Percentiles rank a stretch among this genome's conserved stretches.
Evolutionary conservation across 2,329 filamentous ascomycete species (phyloP).

Genomic region (Catunica adiposa): DNA sequence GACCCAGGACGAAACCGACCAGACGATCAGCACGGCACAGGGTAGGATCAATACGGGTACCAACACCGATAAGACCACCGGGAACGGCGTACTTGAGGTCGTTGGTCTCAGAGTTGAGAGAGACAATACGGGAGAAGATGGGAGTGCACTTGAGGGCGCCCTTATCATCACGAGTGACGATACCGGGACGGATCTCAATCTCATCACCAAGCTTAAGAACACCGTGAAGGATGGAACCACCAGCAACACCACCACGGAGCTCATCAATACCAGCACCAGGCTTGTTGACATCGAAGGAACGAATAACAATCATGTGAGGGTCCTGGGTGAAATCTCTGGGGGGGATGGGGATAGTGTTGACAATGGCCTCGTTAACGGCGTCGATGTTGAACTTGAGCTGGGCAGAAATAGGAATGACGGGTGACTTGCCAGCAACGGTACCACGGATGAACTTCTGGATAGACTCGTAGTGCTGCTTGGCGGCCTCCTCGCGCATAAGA

Average conservation of each 20-base stretch:
- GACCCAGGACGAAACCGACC: slow-evolving; percentile 90
- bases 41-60: slow-evolving; percentile 91
- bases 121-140: slow-evolving; percentile 88
- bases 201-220: slow-evolving; percentile 94
- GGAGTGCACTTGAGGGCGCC: slow-evolving; percentile 92
- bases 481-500: slow-evolving; percentile 89
- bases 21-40: slow-evolving; percentile 98
- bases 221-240: slow-evolving; percentile 90
- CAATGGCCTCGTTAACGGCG: slow-evolving; percentile 88
- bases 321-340: slow-evolving; percentile 78
- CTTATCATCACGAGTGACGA: slow-evolving; percentile 85
- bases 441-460: slow-evolving; percentile 98
- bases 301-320: slow-evolving; percentile 97
- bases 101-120: slow-evolving; percentile 94
- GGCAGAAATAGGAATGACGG: slow-evolving; percentile 90
- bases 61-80: slow-evolving; percentile 93
- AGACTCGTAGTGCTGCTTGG: slow-evolving; percentile 85
- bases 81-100: slow-evolving; percentile 97
- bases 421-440: slow-evolving; percentile 85
- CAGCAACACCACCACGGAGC: slow-evolving; percentile 94
- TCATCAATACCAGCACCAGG: slow-evolving; percentile 97
- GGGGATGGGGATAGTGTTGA: slow-evolving; percentile 87
- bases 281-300: slow-evolving; percentile 99
- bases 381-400: slow-evolving; percentile 99
- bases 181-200: slow-evolving; percentile 97